phyloP scores from a whole-genome alignment of 2,329 filamentous ascomycete species.

The Apiospora rasikravindrae region DNA sequence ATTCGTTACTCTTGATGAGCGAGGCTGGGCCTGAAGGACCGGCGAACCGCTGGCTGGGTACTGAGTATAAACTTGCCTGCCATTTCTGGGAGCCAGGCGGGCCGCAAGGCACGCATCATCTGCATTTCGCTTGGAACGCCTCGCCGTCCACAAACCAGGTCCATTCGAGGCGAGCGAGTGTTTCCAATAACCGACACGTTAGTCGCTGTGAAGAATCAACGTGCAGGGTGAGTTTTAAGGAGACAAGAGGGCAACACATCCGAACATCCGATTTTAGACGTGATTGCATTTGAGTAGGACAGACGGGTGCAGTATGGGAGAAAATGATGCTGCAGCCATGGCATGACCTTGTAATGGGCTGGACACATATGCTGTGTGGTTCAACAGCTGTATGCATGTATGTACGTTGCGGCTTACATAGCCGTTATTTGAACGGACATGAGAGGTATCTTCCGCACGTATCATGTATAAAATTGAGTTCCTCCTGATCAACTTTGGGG shows the following conservation, averaged over 20 bases:
- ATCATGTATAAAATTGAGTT: slow-evolving; percentile 13
- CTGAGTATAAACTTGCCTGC: background rate
- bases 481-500: background rate
- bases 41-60: slow-evolving; percentile 16
- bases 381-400: slow-evolving; percentile 7
- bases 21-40: slow-evolving; percentile 21
- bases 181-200: background rate
- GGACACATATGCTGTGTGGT: background rate
- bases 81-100: background rate
- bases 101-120: background rate
- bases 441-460: slow-evolving; percentile 6
- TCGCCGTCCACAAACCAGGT: background rate
- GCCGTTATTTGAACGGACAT: background rate
- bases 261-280: slow-evolving; percentile 11
- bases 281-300: background rate
- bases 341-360: background rate
- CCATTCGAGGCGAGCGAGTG: background rate
- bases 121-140: slow-evolving; percentile 12
- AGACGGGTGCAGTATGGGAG: background rate
- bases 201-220: background rate
- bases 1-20: slow-evolving; percentile 16
- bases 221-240: slow-evolving; percentile 9
- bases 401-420: slow-evolving; percentile 1
- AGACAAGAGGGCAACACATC: slow-evolving; percentile 1
- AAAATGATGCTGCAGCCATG: background rate